Evolutionary conservation across 2,329 filamentous ascomycete genomes (phyloP).

Genomic region (Graphilbum ipis-grandicollis): DNA sequence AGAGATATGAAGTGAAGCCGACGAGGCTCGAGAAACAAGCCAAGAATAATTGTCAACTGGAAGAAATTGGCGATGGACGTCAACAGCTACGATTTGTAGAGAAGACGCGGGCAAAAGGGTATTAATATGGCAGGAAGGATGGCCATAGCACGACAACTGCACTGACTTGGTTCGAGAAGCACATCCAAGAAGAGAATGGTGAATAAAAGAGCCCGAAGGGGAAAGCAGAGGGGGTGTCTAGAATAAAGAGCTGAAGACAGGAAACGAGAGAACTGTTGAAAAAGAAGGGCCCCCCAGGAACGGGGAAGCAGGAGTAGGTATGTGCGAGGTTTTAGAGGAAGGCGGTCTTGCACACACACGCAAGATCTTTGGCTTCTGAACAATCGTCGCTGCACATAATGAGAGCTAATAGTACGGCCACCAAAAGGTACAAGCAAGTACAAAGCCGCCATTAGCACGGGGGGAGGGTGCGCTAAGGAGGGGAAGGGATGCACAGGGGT

Average conservation of each 20-base stretch:
- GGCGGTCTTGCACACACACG: slow-evolving; percentile 7
- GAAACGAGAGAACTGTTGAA: slow-evolving; percentile 5
- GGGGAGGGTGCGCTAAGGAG: slow-evolving; percentile 2
- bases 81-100: too few species aligned
- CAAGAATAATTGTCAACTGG: not conserved
- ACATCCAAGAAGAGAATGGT: too few species aligned
- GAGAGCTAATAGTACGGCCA: slow-evolving; percentile 3
- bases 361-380: slow-evolving; percentile 6
- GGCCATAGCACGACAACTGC: slow-evolving; percentile 17
- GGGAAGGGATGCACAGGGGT: slow-evolving; percentile 1
- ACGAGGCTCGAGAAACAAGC: not conserved
- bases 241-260: slow-evolving; percentile 2
- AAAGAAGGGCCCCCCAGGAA: not conserved
- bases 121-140: slow-evolving; percentile 22
- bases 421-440: slow-evolving; percentile 8
- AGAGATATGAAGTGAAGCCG: too few species aligned
- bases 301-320: slow-evolving; percentile 1
- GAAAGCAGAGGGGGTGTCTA: not conserved
- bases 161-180: too few species aligned
- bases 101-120: slow-evolving; percentile 5
- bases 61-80: too few species aligned
- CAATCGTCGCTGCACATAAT: slow-evolving; percentile 4
- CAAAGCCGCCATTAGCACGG: slow-evolving; percentile 5
- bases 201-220: slow-evolving; percentile 9
- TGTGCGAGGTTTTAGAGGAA: not conserved